Evolutionary conservation across 2,329 filamentous ascomycete species (phyloP), one percentile per base, ranked within the genome.

Genomic region (Fusarium falciforme): DNA sequence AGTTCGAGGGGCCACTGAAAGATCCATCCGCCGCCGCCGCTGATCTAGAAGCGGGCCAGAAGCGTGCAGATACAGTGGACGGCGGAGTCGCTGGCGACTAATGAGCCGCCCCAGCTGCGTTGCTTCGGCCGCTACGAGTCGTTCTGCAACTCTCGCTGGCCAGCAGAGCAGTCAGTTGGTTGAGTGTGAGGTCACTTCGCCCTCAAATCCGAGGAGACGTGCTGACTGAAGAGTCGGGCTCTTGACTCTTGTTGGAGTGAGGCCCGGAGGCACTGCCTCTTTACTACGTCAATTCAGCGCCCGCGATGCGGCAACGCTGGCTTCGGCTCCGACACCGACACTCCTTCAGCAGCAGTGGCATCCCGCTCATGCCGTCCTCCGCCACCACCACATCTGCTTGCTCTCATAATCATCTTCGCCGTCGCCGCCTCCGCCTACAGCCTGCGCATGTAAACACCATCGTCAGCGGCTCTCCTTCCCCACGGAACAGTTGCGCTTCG

Each of bases 21-120:
- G 72, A 72, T 68, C 77, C 76, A 76, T 76, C 72, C 73, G 70
- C 71, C 76, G 73, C 60, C 73, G 71, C 71, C 67, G 76, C 77
- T 78, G 77, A 79, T 79, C 77, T 79, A 78, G 77, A 79, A 79
- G 76, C 77, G 72, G 68, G 65, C 77, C 77, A 79, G 77, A 79
- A 79, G 77, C 69, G 72, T 76, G 74, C 73, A 77, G 76, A 75
- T 70, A 65, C 49, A 54, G 47, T 52, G 25, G 25, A 47, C 47
- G 66, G 73, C 72, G 70, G 72, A 76, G 76, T 64, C 33, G 36
- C 40, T 67, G 64, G 62, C 76, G 76, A 77, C 74, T 76, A 78
- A 77, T 78, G 76, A 75, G 72, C 72, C 73, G 72, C 69, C 74
- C 70, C 74, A 77, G 74, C 68, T 49, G 44, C 14, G 69, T 77